Base-by-base conservation (phyloP, 2,329 filamentous ascomycete genomes). In the Ramichloridium luteum region DNA sequence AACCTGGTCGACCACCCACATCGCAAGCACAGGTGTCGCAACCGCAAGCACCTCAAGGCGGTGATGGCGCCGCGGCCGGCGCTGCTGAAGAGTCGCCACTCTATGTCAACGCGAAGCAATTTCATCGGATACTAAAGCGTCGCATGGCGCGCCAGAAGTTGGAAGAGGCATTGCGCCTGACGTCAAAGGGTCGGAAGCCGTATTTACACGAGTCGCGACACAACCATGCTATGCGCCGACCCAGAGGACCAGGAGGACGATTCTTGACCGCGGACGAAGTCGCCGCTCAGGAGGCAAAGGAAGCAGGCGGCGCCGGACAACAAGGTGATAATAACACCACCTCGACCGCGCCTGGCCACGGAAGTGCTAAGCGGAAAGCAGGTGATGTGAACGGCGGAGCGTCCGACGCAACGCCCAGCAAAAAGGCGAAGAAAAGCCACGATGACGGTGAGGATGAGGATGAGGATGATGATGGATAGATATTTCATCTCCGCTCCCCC, bases 81-180 rank as follows among this genome's bases (percentile, higher is more conserved):
- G 70, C 71, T 10, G 75, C 77, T 3, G 90, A 96, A 55, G 90
- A 98, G 53, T 88, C 88, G 0, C 90, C 90, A 0, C 65, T 98
- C 1, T 98, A 98, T 48, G 90, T 98, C 50, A 98, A 98, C 50
- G 90, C 90, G 4, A 98, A 98, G 57, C 90, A 98, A 51, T 98
- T 98, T 47, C 90, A 98, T 55, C 80, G 90, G 15, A 98, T 98
- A 29, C 61, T 98, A 33, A 96, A 98, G 66, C 74, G 90, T 36
- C 74, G 90, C 37, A 84, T 96, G 41, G 90, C 90, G 5, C 74
- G 90, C 18, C 90, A 96, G 58, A 84, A 83, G 55, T 67, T 98
- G 11, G 90, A 98, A 56, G 90, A 98, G 56, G 82, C 86, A 33
- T 62, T 98, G 26, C 75, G 90, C 25, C 64, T 96, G 36, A 96